Conservation (phyloP, 139 green algal species). For the Picocystis salinarum region DNA sequence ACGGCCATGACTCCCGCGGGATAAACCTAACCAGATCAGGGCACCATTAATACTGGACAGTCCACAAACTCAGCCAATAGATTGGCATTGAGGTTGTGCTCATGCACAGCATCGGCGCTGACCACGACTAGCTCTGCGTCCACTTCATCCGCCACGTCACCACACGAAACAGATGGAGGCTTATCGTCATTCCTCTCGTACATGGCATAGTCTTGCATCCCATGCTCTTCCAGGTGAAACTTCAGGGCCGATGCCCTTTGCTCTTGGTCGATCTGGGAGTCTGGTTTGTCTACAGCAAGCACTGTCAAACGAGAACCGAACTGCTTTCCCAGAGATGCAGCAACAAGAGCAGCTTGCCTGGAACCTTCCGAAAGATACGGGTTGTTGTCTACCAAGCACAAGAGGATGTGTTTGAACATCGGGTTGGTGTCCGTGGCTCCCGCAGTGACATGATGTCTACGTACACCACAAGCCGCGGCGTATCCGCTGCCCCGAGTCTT, state of each 20-base stretch:
- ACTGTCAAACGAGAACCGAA: constrained; percentile 26
- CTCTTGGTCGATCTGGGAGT: constrained; percentile 5
- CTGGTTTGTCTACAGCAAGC: constrained; percentile 33
- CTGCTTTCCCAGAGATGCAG: constrained; percentile 12
- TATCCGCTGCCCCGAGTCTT: too few species aligned
- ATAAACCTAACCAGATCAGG: constrained; percentile 13
- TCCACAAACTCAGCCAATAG: constrained; percentile 59
- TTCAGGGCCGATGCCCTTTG: constrained; percentile 3
- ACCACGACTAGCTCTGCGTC: constrained; percentile 46
- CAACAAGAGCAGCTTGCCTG: constrained; percentile 14
- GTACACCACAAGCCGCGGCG: too few species aligned
- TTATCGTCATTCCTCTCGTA: constrained; percentile 11
- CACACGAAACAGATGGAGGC: constrained; percentile 10
- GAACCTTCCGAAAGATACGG: constrained; percentile 29
- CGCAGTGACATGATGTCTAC: too few species aligned
- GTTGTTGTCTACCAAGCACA: constrained; percentile 25
- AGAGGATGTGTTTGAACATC: constrained; percentile 10
- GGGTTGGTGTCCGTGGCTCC: too few species aligned
- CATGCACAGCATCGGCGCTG: constrained; percentile 35
- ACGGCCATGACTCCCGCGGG: too few species aligned
- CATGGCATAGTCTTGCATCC: background rate
- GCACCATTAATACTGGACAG: constrained; percentile 31
- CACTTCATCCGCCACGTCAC: constrained; percentile 44
- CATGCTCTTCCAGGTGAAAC: constrained; percentile 8
- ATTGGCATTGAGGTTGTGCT: constrained; percentile 61